Base-by-base conservation (phyloP, 441 rosid species). In the Hura crepitans region DNA sequence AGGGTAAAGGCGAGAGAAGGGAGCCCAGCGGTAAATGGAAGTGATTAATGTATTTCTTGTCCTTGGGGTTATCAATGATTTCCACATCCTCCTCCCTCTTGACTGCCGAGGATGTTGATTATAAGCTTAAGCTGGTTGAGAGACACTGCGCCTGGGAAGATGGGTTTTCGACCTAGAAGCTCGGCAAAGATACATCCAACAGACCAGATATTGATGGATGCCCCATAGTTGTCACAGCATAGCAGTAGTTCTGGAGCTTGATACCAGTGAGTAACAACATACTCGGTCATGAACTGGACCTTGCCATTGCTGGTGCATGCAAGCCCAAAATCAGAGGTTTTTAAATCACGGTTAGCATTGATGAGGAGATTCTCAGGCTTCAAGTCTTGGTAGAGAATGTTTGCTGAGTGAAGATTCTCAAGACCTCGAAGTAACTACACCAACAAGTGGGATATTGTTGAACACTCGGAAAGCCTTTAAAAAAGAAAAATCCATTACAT, bases 281-380 rank as follows among this genome's bases (percentile, higher is more conserved):
- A 89, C 54, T 89, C 90, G 10, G 95, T 89, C 96, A 87, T 89
- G 82, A 86, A 85, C 68, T 83, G 85, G 22, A 80, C 87, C 39
- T 64, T 51, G 27, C 83, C 82, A 68, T 74, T 85, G 77, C 89
- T 87, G 6, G 88, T 87, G 50, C 96, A 70, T 8, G 91, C 92
- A 58, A 89, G 66, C 33, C 92, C 92, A 71, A 89, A 89, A 69
- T 89, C 91, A 20, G 92, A 87, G 28, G 70, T 84, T 80, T 89
- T 91, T 49, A 91, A 82, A 69, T 91, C 93, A 62, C 95, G 86
- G 79, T 91, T 91, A 33, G 93, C 90, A 51, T 91, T 91, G 77
- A 89, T 81, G 25, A 91, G 96, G 65, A 91, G 96, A 81, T 91
- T 91, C 65, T 93, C 93, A 9, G 96, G 96, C 81, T 91, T 89